Evolutionary conservation across 208 protist species (phyloP).

Genomic region (Leishmania martiniquensis): DNA sequence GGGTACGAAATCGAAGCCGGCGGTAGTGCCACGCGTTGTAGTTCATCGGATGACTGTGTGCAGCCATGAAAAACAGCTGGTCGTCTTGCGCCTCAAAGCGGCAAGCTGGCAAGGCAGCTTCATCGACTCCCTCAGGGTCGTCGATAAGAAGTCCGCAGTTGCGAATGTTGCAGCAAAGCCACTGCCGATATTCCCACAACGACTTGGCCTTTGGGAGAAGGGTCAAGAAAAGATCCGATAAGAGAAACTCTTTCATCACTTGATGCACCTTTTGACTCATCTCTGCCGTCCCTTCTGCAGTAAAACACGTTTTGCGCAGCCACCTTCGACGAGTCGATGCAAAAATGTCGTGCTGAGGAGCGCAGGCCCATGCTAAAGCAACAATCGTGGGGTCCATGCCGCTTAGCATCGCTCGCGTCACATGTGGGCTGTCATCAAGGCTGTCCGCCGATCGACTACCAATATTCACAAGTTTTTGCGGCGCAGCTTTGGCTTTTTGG

Average conservation of each 20-base stretch:
- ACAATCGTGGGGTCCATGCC: neutral
- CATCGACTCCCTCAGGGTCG: too few relatives aligned
- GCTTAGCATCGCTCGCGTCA: constrained; percentile 12
- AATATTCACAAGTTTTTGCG: neutral
- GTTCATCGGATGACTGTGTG: constrained; percentile 77
- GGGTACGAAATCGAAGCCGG: constrained; percentile 16
- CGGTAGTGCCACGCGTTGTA: constrained; percentile 88
- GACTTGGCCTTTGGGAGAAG: constrained; percentile 41
- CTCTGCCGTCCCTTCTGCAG: neutral
- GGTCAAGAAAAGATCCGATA: constrained; percentile 54
- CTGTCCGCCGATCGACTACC: neutral
- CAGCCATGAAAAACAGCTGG: constrained; percentile 39
- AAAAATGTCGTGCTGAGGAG: constrained; percentile 14
- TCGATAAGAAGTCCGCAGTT: neutral
- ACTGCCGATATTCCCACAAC: constrained; percentile 62
- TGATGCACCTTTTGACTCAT: neutral
- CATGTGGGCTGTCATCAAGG: constrained; percentile 14
- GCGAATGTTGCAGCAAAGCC: constrained; percentile 37
- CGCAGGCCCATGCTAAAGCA: constrained; percentile 20
- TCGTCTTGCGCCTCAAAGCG: constrained; percentile 18
- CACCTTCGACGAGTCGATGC: constrained; percentile 1
- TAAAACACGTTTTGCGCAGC: neutral
- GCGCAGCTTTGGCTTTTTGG: neutral
- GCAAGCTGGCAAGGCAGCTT: neutral
- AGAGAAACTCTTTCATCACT: constrained; percentile 43